These are phyloP conservation scores for Podaxis sp. DNA, from an alignment of 768 basidiomycete genomes.

Conservation along the genomic window DNA sequence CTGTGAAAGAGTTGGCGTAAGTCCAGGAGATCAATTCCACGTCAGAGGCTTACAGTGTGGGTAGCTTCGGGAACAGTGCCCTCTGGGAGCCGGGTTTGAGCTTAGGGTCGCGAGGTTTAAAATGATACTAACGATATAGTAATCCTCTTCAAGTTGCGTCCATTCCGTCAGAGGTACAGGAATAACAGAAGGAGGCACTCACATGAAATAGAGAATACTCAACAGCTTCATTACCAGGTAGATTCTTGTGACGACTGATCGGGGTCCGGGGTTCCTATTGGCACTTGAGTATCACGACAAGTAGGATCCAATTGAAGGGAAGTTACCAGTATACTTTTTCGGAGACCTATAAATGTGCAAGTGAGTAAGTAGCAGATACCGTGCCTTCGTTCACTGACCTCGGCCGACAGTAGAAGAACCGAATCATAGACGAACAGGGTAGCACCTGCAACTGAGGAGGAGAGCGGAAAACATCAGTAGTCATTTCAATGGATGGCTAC, in stretches of 20 bases:
- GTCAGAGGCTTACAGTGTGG: not conserved
- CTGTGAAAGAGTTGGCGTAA: not conserved
- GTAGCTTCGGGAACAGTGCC: not conserved
- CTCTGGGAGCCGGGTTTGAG: not conserved
- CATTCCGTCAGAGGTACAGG: not conserved
- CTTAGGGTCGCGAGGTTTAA: not conserved
- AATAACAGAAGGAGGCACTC: not conserved
- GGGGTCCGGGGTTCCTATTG: not conserved
- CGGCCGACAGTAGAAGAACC: not conserved
- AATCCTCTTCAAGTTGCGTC: not conserved
- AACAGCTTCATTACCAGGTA: not conserved
- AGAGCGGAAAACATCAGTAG: not conserved
- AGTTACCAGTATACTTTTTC: not conserved
- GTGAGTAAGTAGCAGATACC: not conserved
- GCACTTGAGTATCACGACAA: not conserved
- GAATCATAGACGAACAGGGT: not conserved
- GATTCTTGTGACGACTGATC: not conserved
- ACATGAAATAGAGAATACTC: not conserved
- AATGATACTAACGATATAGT: not conserved
- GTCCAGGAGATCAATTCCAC: not conserved
- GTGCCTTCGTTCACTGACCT: not conserved
- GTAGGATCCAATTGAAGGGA: not conserved
- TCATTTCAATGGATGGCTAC: not conserved
- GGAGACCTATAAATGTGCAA: not conserved
- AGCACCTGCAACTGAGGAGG: not conserved